Evolutionary conservation across 1,284 basidiomycete genomes (phyloP).

Genomic region (Boletellus dicymbophilus): DNA sequence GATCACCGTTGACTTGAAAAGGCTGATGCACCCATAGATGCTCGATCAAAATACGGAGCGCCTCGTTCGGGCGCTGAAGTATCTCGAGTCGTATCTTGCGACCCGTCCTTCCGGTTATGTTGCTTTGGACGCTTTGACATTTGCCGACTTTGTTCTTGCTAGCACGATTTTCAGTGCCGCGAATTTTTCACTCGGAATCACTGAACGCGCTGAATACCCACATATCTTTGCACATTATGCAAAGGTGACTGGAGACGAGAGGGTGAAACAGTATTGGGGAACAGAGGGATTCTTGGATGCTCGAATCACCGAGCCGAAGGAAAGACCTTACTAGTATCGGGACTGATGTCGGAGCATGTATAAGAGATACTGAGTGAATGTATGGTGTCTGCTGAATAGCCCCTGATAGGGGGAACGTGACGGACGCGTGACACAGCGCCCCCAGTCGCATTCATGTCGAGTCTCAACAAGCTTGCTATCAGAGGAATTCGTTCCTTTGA

Average conservation of each 20-base stretch:
- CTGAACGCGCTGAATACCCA: conserved; percentile 41
- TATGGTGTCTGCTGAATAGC: neutral
- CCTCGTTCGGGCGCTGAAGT: conserved; percentile 27
- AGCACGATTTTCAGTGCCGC: conserved; percentile 35
- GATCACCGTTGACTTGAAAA: too few relatives aligned
- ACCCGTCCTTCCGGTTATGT: conserved; percentile 44
- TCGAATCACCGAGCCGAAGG: conserved; percentile 9
- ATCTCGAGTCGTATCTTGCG: conserved; percentile 52
- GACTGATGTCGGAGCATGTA: too few relatives aligned
- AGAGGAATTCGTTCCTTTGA: conserved; percentile 91
- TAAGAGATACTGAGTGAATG: too few relatives aligned
- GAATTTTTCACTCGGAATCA: conserved; percentile 38
- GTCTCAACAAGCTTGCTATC: conserved; percentile 85
- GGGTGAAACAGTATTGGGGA: conserved; percentile 34
- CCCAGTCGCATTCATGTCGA: conserved; percentile 59
- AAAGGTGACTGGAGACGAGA: conserved; percentile 50
- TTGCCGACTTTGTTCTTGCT: conserved; percentile 59
- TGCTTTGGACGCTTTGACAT: conserved; percentile 58
- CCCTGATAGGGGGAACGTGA: conserved; percentile 1
- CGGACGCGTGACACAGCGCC: conserved; percentile 7
- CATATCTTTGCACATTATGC: conserved; percentile 53
- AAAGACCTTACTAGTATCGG: too few relatives aligned
- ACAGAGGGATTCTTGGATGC: conserved; percentile 17
- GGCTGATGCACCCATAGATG: too few relatives aligned
- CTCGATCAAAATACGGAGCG: conserved; percentile 14